Evolutionary conservation across 1,139 yeast species (phyloP), one percentile per base, ranked within the genome.

Genomic region (Hanseniaspora gamundiae): DNA sequence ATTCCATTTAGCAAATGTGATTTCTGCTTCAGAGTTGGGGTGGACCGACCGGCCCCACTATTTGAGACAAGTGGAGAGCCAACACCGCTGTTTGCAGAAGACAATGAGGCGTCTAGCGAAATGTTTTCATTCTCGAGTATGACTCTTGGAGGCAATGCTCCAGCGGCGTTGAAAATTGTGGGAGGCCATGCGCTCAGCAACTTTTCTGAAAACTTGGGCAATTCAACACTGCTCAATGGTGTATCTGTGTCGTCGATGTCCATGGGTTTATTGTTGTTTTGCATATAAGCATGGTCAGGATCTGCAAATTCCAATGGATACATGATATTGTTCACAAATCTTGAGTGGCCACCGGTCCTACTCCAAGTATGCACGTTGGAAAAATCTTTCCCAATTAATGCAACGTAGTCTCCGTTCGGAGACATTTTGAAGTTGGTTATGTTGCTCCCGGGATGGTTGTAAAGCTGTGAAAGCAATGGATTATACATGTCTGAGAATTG

Each of bases 401-500:
- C 74, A 42, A 88, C 58, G 53, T 73, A 81, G 50, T 87, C 95
- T 22, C 97, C 98, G 36, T 86, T 80, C 2, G 81, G 72, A 21
- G 94, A 78, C 3, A 88, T 62, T 48, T 79, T 82, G 50, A 86
- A 64, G 21, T 76, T 71, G 2, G 76, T 65, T 13, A 86, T 62
- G 39, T 67, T 69, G 2, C 76, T 66, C 3, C 74, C 59, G 30
- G 79, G 67, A 51, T 80, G 80, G 1, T 81, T 50, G 50, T 77
- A 58, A 74, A 86, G 65, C 68, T 80, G 44, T 76, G 66, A 49
- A 67, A 73, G 39, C 9, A 82, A 69, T 21, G 91, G 94, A 59
- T 86, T 87, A 48, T 76, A 78, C 52, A 84, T 73, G 59, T 91
- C 97, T 21, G 86, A 74, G 53, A 87, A 79, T 55, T 87, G 95